Conservation (phyloP, 768 basidiomycete genomes). For the Trametes cingulata region DNA sequence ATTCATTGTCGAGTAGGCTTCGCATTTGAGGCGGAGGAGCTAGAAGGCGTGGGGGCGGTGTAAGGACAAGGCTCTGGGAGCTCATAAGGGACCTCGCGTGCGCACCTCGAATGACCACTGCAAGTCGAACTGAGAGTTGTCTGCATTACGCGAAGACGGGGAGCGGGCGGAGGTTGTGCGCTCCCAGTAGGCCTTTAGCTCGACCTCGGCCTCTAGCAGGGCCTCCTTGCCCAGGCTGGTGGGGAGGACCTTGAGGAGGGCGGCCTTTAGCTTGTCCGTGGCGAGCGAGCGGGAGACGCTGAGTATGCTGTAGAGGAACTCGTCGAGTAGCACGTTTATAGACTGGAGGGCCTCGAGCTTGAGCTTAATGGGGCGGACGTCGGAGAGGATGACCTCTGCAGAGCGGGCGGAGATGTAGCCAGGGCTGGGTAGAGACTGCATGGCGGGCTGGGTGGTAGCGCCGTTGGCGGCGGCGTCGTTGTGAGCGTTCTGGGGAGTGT, state of each 20-base stretch:
- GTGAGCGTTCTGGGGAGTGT: not conserved
- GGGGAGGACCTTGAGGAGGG: slow-evolving; percentile 70
- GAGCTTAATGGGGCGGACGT: slow-evolving; percentile 89
- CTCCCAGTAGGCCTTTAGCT: slow-evolving; percentile 88
- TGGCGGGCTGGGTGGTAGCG: not conserved
- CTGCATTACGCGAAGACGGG: slow-evolving; percentile 49
- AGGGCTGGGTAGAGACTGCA: slow-evolving; percentile 45
- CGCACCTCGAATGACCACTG: slow-evolving; percentile 76
- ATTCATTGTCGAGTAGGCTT: slow-evolving; percentile 84
- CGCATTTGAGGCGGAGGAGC: slow-evolving; percentile 84
- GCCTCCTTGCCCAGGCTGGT: slow-evolving; percentile 90
- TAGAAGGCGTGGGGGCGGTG: slow-evolving; percentile 29
- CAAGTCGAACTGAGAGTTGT: slow-evolving; percentile 57
- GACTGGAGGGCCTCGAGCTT: slow-evolving; percentile 72
- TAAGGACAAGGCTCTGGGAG: slow-evolving; percentile 12
- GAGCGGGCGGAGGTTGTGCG: slow-evolving; percentile 49
- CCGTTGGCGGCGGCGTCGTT: not conserved
- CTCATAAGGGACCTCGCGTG: slow-evolving; percentile 15
- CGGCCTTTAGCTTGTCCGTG: slow-evolving; percentile 72
- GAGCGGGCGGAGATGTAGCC: slow-evolving; percentile 81
- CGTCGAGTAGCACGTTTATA: slow-evolving; percentile 83
- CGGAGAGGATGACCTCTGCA: slow-evolving; percentile 89
- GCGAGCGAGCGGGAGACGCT: slow-evolving; percentile 63
- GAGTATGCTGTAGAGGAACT: slow-evolving; percentile 76
- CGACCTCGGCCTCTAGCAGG: slow-evolving; percentile 89